These are phyloP conservation scores for Phialocephala subalpina DNA, from an alignment of 2,329 filamentous ascomycete species.

Conservation along the genomic window DNA sequence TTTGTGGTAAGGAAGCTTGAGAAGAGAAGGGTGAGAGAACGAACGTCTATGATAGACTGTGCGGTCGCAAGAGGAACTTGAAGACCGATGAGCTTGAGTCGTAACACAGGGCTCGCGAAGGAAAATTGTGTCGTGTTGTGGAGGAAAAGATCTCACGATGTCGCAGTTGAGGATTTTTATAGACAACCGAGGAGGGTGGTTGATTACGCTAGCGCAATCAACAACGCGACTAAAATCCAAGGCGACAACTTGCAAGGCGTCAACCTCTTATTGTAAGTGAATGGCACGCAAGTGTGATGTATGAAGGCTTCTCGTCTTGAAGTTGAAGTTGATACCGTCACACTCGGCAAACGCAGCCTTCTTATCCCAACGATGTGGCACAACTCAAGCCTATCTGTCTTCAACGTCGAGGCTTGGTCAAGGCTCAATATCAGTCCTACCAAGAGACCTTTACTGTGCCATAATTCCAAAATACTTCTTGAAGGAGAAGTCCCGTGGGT, in stretches of 20 bases:
- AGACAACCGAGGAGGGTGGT: background rate
- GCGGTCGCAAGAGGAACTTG: slow-evolving; percentile 11
- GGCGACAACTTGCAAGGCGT: too few species aligned
- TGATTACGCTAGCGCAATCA: background rate
- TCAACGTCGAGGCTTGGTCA: background rate
- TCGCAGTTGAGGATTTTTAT: background rate
- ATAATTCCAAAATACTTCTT: background rate
- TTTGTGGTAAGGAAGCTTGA: slow-evolving; percentile 1
- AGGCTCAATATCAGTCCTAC: background rate
- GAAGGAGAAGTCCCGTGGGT: background rate
- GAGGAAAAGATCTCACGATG: background rate
- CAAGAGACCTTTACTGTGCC: background rate
- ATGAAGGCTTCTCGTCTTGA: background rate
- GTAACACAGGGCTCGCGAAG: slow-evolving; percentile 13
- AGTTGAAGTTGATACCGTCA: background rate
- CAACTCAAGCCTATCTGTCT: background rate
- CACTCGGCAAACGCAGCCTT: background rate
- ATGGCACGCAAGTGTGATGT: background rate
- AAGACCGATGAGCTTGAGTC: slow-evolving; percentile 20
- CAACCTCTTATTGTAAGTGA: background rate
- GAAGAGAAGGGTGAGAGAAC: background rate
- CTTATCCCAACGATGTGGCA: background rate
- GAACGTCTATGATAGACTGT: slow-evolving; percentile 17
- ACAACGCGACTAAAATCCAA: background rate
- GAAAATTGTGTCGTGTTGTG: background rate